Evolutionary conservation across 1,139 yeast species (phyloP).

Genomic region (Magnusiomyces starmeri): DNA sequence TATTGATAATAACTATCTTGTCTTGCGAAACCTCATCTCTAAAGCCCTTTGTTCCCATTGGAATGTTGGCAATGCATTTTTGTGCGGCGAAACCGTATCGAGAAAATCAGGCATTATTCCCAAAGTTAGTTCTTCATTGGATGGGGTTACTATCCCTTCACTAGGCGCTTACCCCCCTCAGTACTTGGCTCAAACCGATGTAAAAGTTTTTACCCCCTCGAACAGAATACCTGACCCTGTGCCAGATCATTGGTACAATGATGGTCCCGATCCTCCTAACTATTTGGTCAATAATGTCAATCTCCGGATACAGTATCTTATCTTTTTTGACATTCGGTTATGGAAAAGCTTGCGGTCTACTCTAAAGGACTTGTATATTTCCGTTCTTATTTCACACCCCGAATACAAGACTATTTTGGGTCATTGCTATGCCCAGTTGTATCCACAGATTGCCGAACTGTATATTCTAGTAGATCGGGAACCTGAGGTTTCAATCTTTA

Average conservation of each 20-base stretch:
- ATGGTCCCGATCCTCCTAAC: constrained; percentile 11
- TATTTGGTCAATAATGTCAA: constrained; percentile 12
- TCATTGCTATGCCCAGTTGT: constrained; percentile 74
- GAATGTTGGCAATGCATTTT: constrained; percentile 35
- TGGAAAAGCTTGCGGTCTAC: constrained; percentile 59
- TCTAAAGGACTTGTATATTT: constrained; percentile 62
- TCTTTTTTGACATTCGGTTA: constrained; percentile 62
- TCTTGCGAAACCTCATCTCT: constrained; percentile 48
- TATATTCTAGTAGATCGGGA: constrained; percentile 68
- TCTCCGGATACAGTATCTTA: constrained; percentile 66
- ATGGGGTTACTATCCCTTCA: constrained; percentile 25
- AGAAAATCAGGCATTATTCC: constrained; percentile 7
- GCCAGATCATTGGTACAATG: constrained; percentile 37
- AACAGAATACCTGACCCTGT: constrained; percentile 45
- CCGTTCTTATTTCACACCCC: constrained; percentile 62
- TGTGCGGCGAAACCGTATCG: constrained; percentile 3
- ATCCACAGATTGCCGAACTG: constrained; percentile 71
- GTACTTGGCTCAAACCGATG: constrained; percentile 7
- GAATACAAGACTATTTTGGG: constrained; percentile 55
- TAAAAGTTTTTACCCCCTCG: constrained; percentile 25
- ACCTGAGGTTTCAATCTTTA: constrained; percentile 73
- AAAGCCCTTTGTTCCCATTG: constrained; percentile 49
- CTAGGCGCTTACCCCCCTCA: constrained; percentile 16
- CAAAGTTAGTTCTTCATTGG: constrained; percentile 25
- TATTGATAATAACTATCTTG: constrained; percentile 44